Conservation (phyloP, 192 early-diverging fungal species). For the Irineochytrium annulatum region DNA sequence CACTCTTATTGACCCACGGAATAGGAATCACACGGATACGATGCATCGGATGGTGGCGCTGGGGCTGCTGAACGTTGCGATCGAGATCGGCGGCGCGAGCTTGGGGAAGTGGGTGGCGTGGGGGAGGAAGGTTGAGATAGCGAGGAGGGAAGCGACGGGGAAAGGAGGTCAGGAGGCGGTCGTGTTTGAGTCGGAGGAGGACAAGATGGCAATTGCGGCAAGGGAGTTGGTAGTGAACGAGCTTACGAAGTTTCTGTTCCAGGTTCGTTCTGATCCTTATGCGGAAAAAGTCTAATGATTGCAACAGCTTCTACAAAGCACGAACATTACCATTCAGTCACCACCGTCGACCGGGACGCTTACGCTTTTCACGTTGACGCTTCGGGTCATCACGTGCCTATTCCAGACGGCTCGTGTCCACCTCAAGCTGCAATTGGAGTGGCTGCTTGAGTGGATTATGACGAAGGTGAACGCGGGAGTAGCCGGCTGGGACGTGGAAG, state of each 20-base stretch:
- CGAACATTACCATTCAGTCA: slow-evolving; percentile 40
- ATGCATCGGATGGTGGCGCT: slow-evolving; percentile 86
- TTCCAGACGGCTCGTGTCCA: slow-evolving; percentile 65
- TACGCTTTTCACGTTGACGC: slow-evolving; percentile 52
- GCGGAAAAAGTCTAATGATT: slow-evolving; percentile 25
- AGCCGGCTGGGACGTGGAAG: slow-evolving; percentile 49
- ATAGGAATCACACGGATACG: slow-evolving; percentile 88
- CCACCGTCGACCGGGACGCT: slow-evolving; percentile 34
- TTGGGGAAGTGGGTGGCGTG: slow-evolving; percentile 58
- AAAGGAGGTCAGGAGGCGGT: slow-evolving; percentile 7
- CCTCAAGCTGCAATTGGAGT: slow-evolving; percentile 76
- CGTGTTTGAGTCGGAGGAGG: slow-evolving; percentile 23
- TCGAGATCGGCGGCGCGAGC: slow-evolving; percentile 80
- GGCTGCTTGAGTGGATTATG: slow-evolving; percentile 61
- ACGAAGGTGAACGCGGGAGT: slow-evolving; percentile 40
- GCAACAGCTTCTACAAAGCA: slow-evolving; percentile 50
- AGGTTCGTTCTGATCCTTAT: slow-evolving; percentile 46
- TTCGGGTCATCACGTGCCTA: slow-evolving; percentile 63
- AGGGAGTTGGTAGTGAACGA: slow-evolving; percentile 72
- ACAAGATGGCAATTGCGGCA: slow-evolving; percentile 30
- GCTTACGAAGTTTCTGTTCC: slow-evolving; percentile 81
- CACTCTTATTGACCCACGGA: slow-evolving; percentile 83
- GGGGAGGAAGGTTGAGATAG: slow-evolving; percentile 20
- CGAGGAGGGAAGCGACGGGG: neutral
- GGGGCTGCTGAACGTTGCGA: slow-evolving; percentile 75